A percentile compares a stretch with the other conserved stretches of the same genome.
phyloP scores from a whole-genome alignment of 2,329 filamentous ascomycete species.

The Domatiomyces catenatus region DNA sequence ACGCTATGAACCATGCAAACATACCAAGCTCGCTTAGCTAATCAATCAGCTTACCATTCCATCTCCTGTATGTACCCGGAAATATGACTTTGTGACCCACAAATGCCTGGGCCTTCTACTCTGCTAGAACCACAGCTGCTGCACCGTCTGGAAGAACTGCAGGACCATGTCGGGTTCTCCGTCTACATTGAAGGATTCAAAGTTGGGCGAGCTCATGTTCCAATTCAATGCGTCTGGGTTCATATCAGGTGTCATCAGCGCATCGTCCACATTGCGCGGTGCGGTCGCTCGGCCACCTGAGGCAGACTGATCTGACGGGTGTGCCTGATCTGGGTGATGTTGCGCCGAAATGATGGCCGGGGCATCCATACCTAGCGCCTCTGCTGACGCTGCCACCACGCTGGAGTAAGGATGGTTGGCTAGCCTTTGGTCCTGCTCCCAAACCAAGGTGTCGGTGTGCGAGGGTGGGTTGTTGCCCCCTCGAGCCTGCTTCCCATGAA shows the following conservation, averaged over 20 bases:
- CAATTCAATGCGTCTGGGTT: not conserved
- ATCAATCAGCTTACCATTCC: not conserved
- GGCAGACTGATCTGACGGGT: not conserved
- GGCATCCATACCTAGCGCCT: slow-evolving; percentile 7
- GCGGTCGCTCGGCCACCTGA: not conserved
- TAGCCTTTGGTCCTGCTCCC: not conserved
- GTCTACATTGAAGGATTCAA: slow-evolving; percentile 3
- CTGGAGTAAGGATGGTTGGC: slow-evolving; percentile 2
- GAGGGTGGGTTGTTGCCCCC: slow-evolving; percentile 3
- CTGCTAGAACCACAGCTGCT: slow-evolving; percentile 12
- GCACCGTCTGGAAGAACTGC: slow-evolving; percentile 8
- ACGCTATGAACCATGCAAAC: no score
- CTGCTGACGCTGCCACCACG: slow-evolving; percentile 3
- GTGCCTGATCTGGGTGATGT: not conserved
- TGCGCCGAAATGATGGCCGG: not conserved
- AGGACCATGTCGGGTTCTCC: slow-evolving; percentile 6
- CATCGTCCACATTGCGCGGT: not conserved
- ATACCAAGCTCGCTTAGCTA: not conserved
- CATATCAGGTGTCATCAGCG: not conserved
- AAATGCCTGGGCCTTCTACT: not conserved
- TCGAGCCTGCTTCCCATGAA: slow-evolving; percentile 33
- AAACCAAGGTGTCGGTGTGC: not conserved
- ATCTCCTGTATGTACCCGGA: not conserved
- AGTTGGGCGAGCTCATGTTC: slow-evolving; percentile 5
- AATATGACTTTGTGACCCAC: no score